A percentile compares a stretch with the other conserved stretches of the same genome.
Evolutionary conservation across 2,329 filamentous ascomycete genomes (phyloP).

Genomic region (Leptographium lundbergii): DNA sequence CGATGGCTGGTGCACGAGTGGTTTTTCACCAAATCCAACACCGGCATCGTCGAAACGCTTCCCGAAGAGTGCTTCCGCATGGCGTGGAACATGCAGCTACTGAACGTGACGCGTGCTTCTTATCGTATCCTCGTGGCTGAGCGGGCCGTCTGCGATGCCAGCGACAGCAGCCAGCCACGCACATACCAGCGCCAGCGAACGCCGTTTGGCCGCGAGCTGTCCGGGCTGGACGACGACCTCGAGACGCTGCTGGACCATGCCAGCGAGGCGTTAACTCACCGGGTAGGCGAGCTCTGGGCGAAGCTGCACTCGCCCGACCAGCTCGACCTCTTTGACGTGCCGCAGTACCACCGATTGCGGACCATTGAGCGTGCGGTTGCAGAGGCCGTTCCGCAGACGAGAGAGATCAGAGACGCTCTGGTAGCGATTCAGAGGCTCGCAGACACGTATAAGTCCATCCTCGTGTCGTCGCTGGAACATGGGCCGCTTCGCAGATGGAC

Average conservation of each 20-base stretch:
- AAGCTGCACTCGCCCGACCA: background rate
- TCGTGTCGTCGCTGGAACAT: background rate
- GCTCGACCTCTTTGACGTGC: background rate
- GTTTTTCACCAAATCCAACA: slow-evolving; percentile 43
- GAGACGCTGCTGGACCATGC: slow-evolving; percentile 37
- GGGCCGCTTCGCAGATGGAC: background rate
- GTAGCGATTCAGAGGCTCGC: background rate
- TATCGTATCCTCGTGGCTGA: slow-evolving; percentile 53
- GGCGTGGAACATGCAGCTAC: slow-evolving; percentile 32
- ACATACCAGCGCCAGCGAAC: background rate
- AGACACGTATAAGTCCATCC: background rate
- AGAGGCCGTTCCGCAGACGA: background rate
- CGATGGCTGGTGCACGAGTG: slow-evolving; percentile 41
- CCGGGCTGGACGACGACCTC: slow-evolving; percentile 40
- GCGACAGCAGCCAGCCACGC: slow-evolving; percentile 6
- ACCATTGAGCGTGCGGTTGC: background rate
- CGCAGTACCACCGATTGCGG: background rate
- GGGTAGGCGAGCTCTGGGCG: slow-evolving; percentile 20
- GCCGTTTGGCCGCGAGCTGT: slow-evolving; percentile 31
- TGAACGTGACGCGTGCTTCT: slow-evolving; percentile 30
- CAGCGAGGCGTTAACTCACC: slow-evolving; percentile 36
- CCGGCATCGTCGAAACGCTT: slow-evolving; percentile 47
- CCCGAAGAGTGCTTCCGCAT: slow-evolving; percentile 50
- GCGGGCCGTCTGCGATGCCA: slow-evolving; percentile 35
- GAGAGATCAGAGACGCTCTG: background rate